Evolutionary conservation across 371 early-diverging fungal species (phyloP), one percentile per base, ranked within the genome.

Genomic region (Mortierella sp.): DNA sequence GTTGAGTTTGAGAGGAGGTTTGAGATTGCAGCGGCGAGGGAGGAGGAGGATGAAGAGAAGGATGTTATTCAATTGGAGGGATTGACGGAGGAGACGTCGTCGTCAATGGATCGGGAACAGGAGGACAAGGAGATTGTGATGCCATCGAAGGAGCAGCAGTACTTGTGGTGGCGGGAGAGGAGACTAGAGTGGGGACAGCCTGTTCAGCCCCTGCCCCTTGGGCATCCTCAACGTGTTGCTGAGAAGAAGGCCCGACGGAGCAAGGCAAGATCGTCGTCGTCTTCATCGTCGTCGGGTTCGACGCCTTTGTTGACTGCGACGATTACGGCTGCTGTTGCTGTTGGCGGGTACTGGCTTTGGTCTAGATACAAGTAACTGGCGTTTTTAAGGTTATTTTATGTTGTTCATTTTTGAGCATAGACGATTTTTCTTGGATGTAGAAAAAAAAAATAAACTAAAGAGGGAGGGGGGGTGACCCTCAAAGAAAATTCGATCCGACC

Each of bases 1-100:
- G 89, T 94, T 3, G 90, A 88, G 10, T 84, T 87, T 75, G 89
- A 88, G 21, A 68, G 79, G 6, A 75, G 79, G 48, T 84, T 84
- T 43, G 48, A 51, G 71, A 75, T 71, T 32, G 29, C 43, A 16
- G 35, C 27, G 10, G 46, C 18, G 70, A 14, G 1, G 74, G 48
- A 38, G 32, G 54, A 41, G 14, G 29, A 55, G 4, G 38, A 58
- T 24, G 35, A 35, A 3, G 49, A 58, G 41, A 49, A 60, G 54
- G 60, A 68, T 48, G 43, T 35, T 35, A 63, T 63, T 63, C 63
- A 63, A 5, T 18, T 63, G 63, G 63, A 63, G 35, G 63, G 38
- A 1, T 29, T 63, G 35, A 63, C 63, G 16, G 63, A 63, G 16
- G 63, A 63, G 35, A 63, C 4, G 7, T 4, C 63, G 8, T 4